phyloP scores from a whole-genome alignment of 1,284 basidiomycete species.

The Leccinum fuscescens region DNA sequence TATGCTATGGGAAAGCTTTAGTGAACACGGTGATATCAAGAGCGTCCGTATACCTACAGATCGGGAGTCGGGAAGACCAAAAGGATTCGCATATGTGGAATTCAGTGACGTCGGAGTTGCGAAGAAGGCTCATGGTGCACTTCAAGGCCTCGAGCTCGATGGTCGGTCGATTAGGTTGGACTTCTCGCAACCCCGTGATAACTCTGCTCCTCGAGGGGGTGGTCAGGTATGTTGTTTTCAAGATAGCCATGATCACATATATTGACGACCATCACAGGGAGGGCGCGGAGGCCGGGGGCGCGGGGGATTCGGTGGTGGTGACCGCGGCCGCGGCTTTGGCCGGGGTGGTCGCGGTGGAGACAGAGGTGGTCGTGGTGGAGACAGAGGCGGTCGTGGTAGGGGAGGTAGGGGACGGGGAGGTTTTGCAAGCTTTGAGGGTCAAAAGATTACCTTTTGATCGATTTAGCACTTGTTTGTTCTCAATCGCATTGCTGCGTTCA shows the following conservation, averaged over 20 bases:
- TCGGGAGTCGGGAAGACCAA: slow-evolving; percentile 85
- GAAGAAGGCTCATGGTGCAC: slow-evolving; percentile 75
- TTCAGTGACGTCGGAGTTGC: slow-evolving; percentile 82
- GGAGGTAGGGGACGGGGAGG: slow-evolving; percentile 48
- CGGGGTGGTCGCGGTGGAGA: slow-evolving; percentile 39
- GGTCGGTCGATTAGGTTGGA: slow-evolving; percentile 85
- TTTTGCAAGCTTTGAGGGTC: slow-evolving; percentile 72
- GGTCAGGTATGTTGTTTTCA: slow-evolving; percentile 29
- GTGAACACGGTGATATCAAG: slow-evolving; percentile 86
- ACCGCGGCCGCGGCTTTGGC: slow-evolving; percentile 35
- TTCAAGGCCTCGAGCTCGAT: slow-evolving; percentile 81
- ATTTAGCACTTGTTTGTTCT: background rate
- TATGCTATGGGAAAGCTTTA: slow-evolving; percentile 88
- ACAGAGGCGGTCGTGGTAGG: background rate
- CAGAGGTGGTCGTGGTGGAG: slow-evolving; percentile 25
- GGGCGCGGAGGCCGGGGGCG: slow-evolving; percentile 37
- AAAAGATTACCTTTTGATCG: slow-evolving; percentile 72
- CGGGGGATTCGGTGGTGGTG: slow-evolving; percentile 39
- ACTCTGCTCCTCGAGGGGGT: slow-evolving; percentile 51
- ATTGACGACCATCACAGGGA: slow-evolving; percentile 24
- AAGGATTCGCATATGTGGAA: slow-evolving; percentile 98
- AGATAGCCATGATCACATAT: slow-evolving; percentile 22
- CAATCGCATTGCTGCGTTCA: background rate
- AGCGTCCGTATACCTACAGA: slow-evolving; percentile 92
- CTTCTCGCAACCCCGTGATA: slow-evolving; percentile 84